These are phyloP conservation scores for Salix suchowensis DNA, from an alignment of 345 rosid genomes.

Conservation along the genomic window DNA sequence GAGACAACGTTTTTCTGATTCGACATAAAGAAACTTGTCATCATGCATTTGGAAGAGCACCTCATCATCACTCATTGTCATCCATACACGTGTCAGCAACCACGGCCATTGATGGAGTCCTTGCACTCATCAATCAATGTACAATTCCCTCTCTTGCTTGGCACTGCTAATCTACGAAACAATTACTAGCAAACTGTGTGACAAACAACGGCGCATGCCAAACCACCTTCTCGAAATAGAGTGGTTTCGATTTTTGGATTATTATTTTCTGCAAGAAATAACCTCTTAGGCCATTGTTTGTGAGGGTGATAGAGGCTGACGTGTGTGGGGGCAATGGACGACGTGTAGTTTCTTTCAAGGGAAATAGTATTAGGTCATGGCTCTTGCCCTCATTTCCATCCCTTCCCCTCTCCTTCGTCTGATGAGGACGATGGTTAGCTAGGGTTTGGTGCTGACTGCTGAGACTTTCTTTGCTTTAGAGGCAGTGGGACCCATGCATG, in stretches of 20 bases:
- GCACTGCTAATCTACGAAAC: neutral
- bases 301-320: neutral
- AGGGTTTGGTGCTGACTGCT: neutral
- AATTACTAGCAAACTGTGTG: neutral
- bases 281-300: neutral
- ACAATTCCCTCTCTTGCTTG: neutral
- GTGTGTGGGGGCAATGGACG: neutral
- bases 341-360: neutral
- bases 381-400: neutral
- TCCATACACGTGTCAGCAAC: constrained; percentile 20
- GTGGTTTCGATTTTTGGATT: constrained; percentile 19
- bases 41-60: constrained; percentile 30
- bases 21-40: constrained; percentile 40
- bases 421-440: neutral
- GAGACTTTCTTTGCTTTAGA: neutral
- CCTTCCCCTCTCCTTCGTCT: neutral
- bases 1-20: neutral
- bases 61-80: neutral
- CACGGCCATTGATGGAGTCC: neutral
- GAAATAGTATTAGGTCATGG: neutral
- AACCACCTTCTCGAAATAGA: constrained; percentile 13
- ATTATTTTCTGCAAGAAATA: neutral
- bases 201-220: constrained; percentile 33
- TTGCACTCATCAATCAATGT: neutral
- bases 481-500: neutral